A percentile compares a stretch with the other conserved stretches of the same genome.
Conservation (phyloP, 306 rosid genomes). For the Cicer bijugum region DNA sequence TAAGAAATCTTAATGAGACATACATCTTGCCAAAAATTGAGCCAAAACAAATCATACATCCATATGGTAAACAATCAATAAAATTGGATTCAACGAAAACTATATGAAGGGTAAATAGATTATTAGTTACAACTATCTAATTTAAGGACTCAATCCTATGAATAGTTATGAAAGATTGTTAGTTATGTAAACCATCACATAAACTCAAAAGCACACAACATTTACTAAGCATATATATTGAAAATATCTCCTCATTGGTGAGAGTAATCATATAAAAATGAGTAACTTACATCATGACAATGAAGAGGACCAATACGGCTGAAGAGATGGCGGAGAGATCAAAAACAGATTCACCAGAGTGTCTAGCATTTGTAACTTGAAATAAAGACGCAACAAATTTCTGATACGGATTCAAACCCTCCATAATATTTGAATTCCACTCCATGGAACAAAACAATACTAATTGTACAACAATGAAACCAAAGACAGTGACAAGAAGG, state of each 20-base stretch:
- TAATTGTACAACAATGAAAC: constrained; percentile 53
- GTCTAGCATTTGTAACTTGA: constrained; percentile 61
- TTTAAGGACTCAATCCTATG: too few species aligned
- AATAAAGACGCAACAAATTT: constrained; percentile 61
- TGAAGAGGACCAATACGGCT: constrained; percentile 64
- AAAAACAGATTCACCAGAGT: constrained; percentile 66
- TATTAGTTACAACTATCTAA: too few species aligned
- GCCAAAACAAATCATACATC: not conserved
- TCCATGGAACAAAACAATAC: constrained; percentile 63
- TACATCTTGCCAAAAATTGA: not conserved
- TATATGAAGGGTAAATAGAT: too few species aligned
- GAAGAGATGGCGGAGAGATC: constrained; percentile 70
- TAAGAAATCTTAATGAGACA: not conserved
- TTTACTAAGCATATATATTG: too few species aligned
- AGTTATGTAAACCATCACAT: too few species aligned
- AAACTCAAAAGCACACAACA: too few species aligned
- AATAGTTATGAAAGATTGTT: too few species aligned
- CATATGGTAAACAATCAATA: not conserved
- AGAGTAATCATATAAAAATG: too few species aligned
- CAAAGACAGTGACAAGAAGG: constrained; percentile 51
- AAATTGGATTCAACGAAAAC: too few species aligned
- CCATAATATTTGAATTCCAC: constrained; percentile 62
- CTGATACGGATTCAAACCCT: constrained; percentile 58
- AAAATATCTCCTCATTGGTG: too few species aligned
- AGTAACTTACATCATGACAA: constrained; percentile 70